These are phyloP conservation scores for Penicillium tannophilum DNA, from an alignment of 495 filamentous ascomycete genomes.

Conservation along the genomic window DNA sequence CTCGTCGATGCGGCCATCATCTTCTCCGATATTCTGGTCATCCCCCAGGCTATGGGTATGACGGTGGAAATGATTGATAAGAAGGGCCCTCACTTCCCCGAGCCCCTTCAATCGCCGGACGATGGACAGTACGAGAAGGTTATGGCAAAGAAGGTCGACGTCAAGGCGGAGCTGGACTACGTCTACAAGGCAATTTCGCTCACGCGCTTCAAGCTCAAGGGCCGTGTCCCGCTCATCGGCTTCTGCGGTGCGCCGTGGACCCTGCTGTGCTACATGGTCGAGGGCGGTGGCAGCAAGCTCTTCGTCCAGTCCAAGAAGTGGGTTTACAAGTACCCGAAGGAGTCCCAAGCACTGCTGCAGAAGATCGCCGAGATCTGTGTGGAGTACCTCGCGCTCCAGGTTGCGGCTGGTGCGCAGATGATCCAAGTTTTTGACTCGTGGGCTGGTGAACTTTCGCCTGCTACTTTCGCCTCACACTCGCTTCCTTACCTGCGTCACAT, in stretches of 20 bases:
- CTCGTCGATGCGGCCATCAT: slow-evolving; percentile 97
- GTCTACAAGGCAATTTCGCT: slow-evolving; percentile 94
- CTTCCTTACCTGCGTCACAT: slow-evolving; percentile 87
- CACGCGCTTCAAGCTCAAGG: slow-evolving; percentile 83
- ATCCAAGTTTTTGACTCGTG: slow-evolving; percentile 99
- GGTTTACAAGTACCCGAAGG: slow-evolving; percentile 87
- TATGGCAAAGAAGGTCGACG: slow-evolving; percentile 77
- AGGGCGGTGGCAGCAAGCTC: slow-evolving; percentile 92
- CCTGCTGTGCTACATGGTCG: slow-evolving; percentile 96
- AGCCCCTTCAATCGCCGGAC: slow-evolving; percentile 73
- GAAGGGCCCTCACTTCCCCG: slow-evolving; percentile 91
- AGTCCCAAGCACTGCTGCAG: slow-evolving; percentile 76
- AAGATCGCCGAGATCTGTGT: slow-evolving; percentile 93
- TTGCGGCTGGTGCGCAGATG: slow-evolving; percentile 86
- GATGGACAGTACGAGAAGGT: slow-evolving; percentile 80
- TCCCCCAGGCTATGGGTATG: slow-evolving; percentile 98
- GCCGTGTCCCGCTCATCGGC: slow-evolving; percentile 90
- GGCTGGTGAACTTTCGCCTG: slow-evolving; percentile 89
- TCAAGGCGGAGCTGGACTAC: slow-evolving; percentile 80
- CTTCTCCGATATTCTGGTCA: slow-evolving; percentile 97
- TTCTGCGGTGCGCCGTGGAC: slow-evolving; percentile 99
- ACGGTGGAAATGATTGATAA: slow-evolving; percentile 94
- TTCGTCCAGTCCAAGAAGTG: slow-evolving; percentile 92
- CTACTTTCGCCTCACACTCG: slow-evolving; percentile 78
- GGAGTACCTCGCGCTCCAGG: slow-evolving; percentile 89